Conservation (phyloP, 2,329 filamentous ascomycete species). For the Penicillium verrucosum region DNA sequence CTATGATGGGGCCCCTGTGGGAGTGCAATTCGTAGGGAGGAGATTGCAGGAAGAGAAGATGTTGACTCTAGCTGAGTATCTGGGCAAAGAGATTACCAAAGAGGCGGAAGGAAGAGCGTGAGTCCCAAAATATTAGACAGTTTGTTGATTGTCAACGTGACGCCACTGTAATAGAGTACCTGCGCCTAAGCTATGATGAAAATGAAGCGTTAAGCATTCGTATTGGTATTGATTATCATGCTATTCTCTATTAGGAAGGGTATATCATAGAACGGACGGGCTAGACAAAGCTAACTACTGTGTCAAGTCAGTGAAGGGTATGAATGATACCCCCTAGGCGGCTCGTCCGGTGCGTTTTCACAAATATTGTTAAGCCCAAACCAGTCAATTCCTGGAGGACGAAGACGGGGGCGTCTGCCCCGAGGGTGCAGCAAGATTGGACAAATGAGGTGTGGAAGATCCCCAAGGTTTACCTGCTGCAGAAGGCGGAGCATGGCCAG, state of each 20-base stretch:
- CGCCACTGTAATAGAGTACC: background rate
- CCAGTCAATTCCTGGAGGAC: conserved; percentile 8
- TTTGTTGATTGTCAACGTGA: background rate
- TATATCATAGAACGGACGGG: background rate
- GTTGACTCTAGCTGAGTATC: conserved; percentile 44
- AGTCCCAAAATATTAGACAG: background rate
- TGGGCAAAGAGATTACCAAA: conserved; percentile 25
- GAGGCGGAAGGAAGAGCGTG: background rate
- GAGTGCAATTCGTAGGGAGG: conserved; percentile 49
- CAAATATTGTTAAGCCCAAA: background rate
- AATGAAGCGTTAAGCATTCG: background rate
- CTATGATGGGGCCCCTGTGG: conserved; percentile 50
- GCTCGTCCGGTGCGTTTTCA: background rate
- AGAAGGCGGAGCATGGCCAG: conserved; percentile 6
- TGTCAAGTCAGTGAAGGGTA: background rate
- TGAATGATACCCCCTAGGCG: background rate
- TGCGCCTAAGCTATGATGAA: background rate
- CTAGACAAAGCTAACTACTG: background rate
- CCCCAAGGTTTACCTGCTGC: conserved; percentile 15
- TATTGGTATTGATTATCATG: background rate
- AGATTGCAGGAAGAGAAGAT: conserved; percentile 53
- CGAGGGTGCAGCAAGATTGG: conserved; percentile 25
- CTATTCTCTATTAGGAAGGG: background rate
- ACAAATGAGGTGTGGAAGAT: conserved; percentile 22
- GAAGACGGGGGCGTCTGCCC: conserved; percentile 23